Evolutionary conservation across 495 filamentous ascomycete genomes (phyloP).

Genomic region (Hyaloscypha finlandica): DNA sequence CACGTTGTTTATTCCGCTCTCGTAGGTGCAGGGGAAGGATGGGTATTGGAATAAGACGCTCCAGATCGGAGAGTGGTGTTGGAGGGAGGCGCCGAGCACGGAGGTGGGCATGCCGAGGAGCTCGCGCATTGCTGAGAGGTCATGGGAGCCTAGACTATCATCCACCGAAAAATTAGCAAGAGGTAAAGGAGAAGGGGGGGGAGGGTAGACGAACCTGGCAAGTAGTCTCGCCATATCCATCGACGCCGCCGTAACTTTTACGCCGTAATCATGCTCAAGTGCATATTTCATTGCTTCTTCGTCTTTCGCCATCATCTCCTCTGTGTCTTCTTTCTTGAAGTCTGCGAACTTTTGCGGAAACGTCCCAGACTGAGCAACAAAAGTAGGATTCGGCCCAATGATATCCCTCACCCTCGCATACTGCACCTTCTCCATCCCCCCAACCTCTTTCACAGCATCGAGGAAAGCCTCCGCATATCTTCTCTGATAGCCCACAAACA

Average conservation of each 20-base stretch:
- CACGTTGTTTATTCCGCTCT: constrained; percentile 53
- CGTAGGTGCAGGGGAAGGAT: constrained; percentile 52
- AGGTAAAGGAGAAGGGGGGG: not conserved
- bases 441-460: constrained; percentile 37
- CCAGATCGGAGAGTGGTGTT: not conserved
- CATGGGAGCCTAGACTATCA: constrained; percentile 48
- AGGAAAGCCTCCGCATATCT: constrained; percentile 54
- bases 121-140: constrained; percentile 58
- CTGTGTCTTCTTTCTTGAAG: constrained; percentile 19
- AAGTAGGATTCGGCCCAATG: constrained; percentile 46
- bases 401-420: constrained; percentile 47
- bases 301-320: not conserved
- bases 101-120: constrained; percentile 45
- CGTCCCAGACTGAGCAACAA: constrained; percentile 48
- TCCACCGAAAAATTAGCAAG: not conserved
- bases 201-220: constrained; percentile 27
- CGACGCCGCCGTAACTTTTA: constrained; percentile 28
- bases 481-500: constrained; percentile 58
- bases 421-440: constrained; percentile 5
- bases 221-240: constrained; percentile 44
- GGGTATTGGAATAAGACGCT: constrained; percentile 16
- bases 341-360: constrained; percentile 42
- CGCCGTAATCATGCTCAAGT: constrained; percentile 11
- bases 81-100: constrained; percentile 3
- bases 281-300: constrained; percentile 15